phyloP scores from a whole-genome alignment of 257 asterid species.

The Solanum gracilifrons region DNA sequence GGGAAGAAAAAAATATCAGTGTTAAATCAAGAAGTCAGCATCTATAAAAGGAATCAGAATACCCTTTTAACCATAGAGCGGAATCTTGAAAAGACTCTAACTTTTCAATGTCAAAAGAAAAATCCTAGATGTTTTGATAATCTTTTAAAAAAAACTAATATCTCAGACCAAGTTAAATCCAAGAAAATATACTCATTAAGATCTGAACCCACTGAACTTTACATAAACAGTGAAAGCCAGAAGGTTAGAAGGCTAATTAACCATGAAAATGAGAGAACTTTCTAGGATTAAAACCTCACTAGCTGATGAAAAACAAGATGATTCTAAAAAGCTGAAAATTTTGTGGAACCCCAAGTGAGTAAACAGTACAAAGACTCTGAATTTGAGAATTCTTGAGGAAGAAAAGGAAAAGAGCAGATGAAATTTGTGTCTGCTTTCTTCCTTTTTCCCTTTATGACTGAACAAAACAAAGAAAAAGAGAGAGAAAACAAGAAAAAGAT shows the following conservation, averaged over 20 bases:
- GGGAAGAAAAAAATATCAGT: slow-evolving; percentile 19
- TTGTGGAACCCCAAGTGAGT: slow-evolving; percentile 20
- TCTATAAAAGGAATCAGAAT: slow-evolving; percentile 62
- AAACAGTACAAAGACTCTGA: slow-evolving; percentile 11
- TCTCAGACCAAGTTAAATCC: not conserved
- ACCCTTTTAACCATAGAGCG: slow-evolving; percentile 32
- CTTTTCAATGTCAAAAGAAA: slow-evolving; percentile 29
- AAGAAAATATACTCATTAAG: slow-evolving; percentile 11
- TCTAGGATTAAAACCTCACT: not conserved
- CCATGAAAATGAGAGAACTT: not conserved
- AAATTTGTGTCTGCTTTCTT: slow-evolving; percentile 34
- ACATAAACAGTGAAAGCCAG: not conserved
- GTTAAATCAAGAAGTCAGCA: slow-evolving; percentile 53
- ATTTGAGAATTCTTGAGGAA: slow-evolving; percentile 16
- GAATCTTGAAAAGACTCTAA: slow-evolving; percentile 52
- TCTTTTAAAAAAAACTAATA: not conserved
- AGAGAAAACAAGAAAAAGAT: slow-evolving; percentile 19
- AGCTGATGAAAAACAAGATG: slow-evolving; percentile 21
- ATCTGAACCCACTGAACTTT: slow-evolving; percentile 26
- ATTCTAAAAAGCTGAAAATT: slow-evolving; percentile 30
- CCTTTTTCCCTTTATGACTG: slow-evolving; percentile 23
- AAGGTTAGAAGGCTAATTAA: not conserved
- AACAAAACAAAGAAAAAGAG: slow-evolving; percentile 13
- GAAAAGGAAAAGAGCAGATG: slow-evolving; percentile 19
- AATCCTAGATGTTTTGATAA: slow-evolving; percentile 16